Conservation (phyloP, 129 eudicot genomes). For the Lactuca sativa region DNA sequence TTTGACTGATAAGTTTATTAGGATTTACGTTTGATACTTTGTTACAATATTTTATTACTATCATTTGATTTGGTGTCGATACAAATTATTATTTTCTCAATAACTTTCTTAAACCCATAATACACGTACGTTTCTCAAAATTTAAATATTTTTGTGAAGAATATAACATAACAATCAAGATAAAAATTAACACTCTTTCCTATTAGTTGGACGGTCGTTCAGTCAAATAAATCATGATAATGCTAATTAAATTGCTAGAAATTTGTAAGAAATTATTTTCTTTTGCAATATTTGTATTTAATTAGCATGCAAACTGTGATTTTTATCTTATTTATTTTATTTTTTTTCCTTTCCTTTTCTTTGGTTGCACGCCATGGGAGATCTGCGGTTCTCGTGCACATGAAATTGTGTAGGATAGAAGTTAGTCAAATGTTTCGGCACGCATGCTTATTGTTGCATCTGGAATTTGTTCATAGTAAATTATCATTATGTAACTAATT, state of each 20-base stretch:
- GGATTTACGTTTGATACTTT: no score
- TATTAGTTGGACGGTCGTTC: conserved; percentile 35
- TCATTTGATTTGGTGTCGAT: no score
- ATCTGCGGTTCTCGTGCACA: conserved; percentile 6
- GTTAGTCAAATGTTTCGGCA: conserved; percentile 17
- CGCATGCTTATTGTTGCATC: conserved; percentile 13
- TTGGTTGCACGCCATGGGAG: conserved; percentile 22
- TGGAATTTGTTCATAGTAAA: neutral
- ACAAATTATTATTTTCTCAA: no score
- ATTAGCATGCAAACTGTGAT: conserved; percentile 18
- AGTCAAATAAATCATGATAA: conserved; percentile 34
- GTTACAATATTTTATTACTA: no score
- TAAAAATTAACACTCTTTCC: neutral
- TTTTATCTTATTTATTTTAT: neutral
- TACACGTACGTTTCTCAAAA: neutral
- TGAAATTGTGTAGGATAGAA: conserved; percentile 10
- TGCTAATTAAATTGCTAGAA: conserved; percentile 17
- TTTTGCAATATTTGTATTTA: conserved; percentile 20
- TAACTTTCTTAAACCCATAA: neutral
- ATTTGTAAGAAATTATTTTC: conserved; percentile 5
- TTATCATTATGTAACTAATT: neutral
- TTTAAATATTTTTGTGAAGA: neutral
- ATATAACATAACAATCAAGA: neutral
- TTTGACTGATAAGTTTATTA: no score
- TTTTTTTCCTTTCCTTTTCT: neutral